Evolutionary conservation across 345 rosid species (phyloP).

Genomic region (Orychophragmus violaceus): DNA sequence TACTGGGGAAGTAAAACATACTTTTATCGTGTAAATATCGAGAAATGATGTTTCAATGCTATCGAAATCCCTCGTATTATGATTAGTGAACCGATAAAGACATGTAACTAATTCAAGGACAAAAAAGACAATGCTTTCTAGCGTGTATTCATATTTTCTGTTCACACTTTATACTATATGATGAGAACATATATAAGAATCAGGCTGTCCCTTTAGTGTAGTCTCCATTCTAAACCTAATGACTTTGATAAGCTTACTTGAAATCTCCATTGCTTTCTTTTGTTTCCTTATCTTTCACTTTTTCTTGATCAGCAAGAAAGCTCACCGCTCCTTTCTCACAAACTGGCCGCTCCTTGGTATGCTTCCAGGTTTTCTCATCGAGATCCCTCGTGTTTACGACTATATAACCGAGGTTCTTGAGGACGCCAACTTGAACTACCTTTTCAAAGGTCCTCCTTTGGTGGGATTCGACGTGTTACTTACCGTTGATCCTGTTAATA

Average conservation of each 20-base stretch:
- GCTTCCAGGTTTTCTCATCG: slow-evolving; percentile 37
- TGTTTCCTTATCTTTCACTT: slow-evolving; percentile 25
- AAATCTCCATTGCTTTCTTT: slow-evolving; percentile 31
- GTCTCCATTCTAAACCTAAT: neutral
- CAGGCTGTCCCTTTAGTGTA: neutral
- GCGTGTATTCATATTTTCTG: too few species aligned
- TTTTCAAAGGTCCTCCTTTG: slow-evolving; percentile 38
- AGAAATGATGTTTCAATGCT: too few species aligned
- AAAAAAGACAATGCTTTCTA: neutral
- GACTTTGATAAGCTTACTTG: slow-evolving; percentile 26
- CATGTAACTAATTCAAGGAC: neutral
- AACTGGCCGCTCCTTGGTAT: slow-evolving; percentile 54
- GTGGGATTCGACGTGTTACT: slow-evolving; percentile 27
- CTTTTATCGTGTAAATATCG: too few species aligned
- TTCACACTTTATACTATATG: neutral
- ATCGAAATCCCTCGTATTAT: neutral
- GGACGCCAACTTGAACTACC: slow-evolving; percentile 20
- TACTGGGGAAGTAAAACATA: too few species aligned
- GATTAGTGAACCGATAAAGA: slow-evolving; percentile 2
- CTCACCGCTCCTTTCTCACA: slow-evolving; percentile 16
- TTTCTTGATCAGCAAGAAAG: slow-evolving; percentile 10
- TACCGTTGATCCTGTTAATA: slow-evolving; percentile 52
- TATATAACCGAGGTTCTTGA: slow-evolving; percentile 27
- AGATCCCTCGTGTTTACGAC: slow-evolving; percentile 34
- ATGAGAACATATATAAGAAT: neutral